Conservation (phyloP, 2,329 filamentous ascomycete genomes). For the Penicillium expansum region DNA sequence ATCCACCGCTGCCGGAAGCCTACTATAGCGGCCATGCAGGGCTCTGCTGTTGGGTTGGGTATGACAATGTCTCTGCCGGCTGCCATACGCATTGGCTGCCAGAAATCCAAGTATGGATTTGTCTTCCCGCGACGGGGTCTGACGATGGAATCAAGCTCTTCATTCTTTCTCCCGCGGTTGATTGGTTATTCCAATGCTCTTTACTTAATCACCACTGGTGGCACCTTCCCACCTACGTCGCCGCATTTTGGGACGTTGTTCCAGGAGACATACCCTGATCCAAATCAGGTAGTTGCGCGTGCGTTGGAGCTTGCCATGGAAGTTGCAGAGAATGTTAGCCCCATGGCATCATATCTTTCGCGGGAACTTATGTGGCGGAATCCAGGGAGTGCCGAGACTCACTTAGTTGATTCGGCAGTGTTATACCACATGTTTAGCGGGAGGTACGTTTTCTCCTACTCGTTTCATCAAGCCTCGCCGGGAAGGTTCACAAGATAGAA, state of each 20-base stretch:
- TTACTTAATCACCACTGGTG: conserved; percentile 7
- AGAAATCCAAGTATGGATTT: too few relatives aligned
- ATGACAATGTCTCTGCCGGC: too few relatives aligned
- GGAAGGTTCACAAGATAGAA: too few relatives aligned
- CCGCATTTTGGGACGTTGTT: conserved; percentile 3
- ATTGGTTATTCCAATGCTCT: conserved; percentile 9
- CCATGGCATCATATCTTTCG: conserved; percentile 6
- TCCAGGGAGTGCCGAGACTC: conserved; percentile 9
- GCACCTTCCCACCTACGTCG: not conserved
- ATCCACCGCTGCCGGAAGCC: too few relatives aligned
- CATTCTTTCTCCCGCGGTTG: conserved; percentile 10
- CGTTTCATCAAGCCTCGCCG: not conserved
- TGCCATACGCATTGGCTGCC: too few relatives aligned
- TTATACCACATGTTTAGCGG: conserved; percentile 11
- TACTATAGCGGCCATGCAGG: too few relatives aligned
- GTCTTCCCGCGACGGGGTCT: too few relatives aligned
- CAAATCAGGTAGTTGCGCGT: not conserved
- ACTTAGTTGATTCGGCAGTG: conserved; percentile 4
- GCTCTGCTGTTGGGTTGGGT: too few relatives aligned
- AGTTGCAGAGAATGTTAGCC: conserved; percentile 4
- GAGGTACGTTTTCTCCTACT: not conserved
- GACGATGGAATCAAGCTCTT: too few relatives aligned
- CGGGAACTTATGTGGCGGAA: conserved; percentile 12
- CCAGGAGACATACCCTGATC: conserved; percentile 5
- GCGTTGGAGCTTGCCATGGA: conserved; percentile 6